phyloP scores from a whole-genome alignment of 2,329 filamentous ascomycete genomes.

The Aspergillus chevalieri region DNA sequence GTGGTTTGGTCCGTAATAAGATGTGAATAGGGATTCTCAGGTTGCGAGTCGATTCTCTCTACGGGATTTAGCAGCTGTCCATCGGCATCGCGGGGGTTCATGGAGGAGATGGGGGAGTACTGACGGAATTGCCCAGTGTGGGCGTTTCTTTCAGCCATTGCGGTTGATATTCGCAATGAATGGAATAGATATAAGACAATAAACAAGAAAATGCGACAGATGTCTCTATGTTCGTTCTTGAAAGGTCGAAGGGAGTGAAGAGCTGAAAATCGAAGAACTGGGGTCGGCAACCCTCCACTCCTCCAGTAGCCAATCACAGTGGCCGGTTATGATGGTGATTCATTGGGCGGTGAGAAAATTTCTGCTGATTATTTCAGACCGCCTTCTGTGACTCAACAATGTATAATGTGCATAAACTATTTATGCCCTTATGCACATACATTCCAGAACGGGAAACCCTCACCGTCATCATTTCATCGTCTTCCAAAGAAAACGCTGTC shows the following conservation, averaged over 20 bases:
- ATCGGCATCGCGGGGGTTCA: conserved; percentile 3
- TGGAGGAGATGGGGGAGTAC: conserved; percentile 18
- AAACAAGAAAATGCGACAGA: not conserved
- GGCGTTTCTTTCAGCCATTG: conserved; percentile 20
- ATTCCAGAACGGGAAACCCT: too few relatives aligned
- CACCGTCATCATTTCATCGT: too few relatives aligned
- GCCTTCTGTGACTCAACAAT: not conserved
- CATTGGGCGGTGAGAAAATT: not conserved
- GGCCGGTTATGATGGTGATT: not conserved
- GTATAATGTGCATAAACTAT: not conserved
- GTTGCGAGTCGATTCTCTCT: conserved; percentile 56
- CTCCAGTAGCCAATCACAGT: not conserved
- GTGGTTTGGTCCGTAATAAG: conserved; percentile 86
- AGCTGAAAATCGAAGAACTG: not conserved
- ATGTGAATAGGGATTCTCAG: conserved; percentile 83
- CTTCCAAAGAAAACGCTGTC: too few relatives aligned
- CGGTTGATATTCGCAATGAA: not conserved
- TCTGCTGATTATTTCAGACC: not conserved
- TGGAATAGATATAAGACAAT: not conserved
- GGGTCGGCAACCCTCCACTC: not conserved
- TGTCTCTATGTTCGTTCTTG: not conserved
- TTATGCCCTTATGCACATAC: too few relatives aligned
- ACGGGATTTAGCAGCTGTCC: conserved; percentile 50
- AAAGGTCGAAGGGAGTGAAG: not conserved
- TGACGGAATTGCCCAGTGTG: conserved; percentile 30